Evolutionary conservation across 257 asterid genomes (phyloP), one percentile per base, ranked within the genome.

Genomic region (Solanum sitiens): DNA sequence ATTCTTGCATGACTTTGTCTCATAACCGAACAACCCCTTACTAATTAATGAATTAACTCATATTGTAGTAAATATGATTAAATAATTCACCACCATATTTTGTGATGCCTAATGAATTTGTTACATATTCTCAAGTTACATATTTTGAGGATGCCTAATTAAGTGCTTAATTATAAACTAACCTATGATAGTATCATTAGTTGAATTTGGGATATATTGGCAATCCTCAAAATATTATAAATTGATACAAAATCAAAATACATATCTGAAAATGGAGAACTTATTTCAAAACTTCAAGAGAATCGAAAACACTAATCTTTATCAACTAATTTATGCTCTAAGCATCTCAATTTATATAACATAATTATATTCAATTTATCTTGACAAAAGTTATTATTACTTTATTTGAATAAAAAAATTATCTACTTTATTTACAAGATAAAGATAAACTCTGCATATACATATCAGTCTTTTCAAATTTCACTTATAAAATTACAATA

Each of bases 311-410:
- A 30, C 11, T 14, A 68, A 13, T 14, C 33, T 65, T 65, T 8
- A 9, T 20, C 6, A 4, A 61, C 3, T 61, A 9, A 13, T 53
- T 0, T 16, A 16, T 16, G 1, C 3, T 53, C n/a, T 53, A 16
- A 16, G 7, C 10, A 18, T 53, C 10, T 18, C 4, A 53, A 18
- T 53, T 53, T 16, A 53, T 53, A 16, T 2, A 0, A 44, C 4
- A 1, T 11, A 44, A 44, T 44, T 44, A 10, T 44, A 42, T 42
- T 42, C 4, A 44, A 44, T 44, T 44, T 10, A 44, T 44, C 4
- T 11, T 0, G 1, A 42, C 10, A 0, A 44, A 50, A 37, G 1
- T 1, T 14, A 50, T 15, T 0, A 4, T 50, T 2, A 15, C 0
- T 50, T 53, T 16, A 45, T 0, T 53, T 16, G 2, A 2, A 53